Percentiles rank a stretch among this genome's conserved stretches.
phyloP scores from a whole-genome alignment of 2,329 filamentous ascomycete genomes.

The Juglanconis sp. region DNA sequence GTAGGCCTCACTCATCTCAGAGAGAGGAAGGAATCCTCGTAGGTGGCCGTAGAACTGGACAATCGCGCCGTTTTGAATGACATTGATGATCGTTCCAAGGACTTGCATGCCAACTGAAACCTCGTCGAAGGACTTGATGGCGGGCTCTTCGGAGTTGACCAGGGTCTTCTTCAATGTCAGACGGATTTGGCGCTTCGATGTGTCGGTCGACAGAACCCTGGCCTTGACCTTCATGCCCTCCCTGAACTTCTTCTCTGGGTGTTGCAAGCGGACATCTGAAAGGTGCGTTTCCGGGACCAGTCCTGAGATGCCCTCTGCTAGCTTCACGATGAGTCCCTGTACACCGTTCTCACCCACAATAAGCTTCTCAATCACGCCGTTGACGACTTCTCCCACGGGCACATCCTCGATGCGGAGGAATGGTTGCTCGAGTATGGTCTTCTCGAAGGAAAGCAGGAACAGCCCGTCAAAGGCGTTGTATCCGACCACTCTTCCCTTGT shows the following conservation, averaged over 20 bases:
- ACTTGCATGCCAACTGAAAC: slow-evolving; percentile 73
- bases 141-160: slow-evolving; percentile 80
- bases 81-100: slow-evolving; percentile 81
- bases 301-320: slow-evolving; percentile 86
- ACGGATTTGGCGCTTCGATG: slow-evolving; percentile 72
- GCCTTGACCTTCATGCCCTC: slow-evolving; percentile 82
- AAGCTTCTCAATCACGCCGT: slow-evolving; percentile 80
- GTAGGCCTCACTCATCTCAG: slow-evolving; percentile 97
- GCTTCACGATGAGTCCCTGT: slow-evolving; percentile 74
- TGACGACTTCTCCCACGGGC: slow-evolving; percentile 73
- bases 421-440: slow-evolving; percentile 76
- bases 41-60: slow-evolving; percentile 89
- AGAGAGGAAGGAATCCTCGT: slow-evolving; percentile 83
- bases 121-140: slow-evolving; percentile 74
- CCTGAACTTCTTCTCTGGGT: slow-evolving; percentile 94
- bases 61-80: slow-evolving; percentile 75
- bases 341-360: slow-evolving; percentile 76
- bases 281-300: slow-evolving; percentile 85
- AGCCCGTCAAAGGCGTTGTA: slow-evolving; percentile 86
- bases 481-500: slow-evolving; percentile 77
- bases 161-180: slow-evolving; percentile 93
- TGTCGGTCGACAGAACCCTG: slow-evolving; percentile 77
- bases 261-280: slow-evolving; percentile 80
- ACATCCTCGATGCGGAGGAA: slow-evolving; percentile 93
- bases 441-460: slow-evolving; percentile 81